A percentile compares a stretch with the other conserved stretches of the same genome.
Evolutionary conservation across 2,329 filamentous ascomycete species (phyloP).

Genomic region (Diaporthe sp.): DNA sequence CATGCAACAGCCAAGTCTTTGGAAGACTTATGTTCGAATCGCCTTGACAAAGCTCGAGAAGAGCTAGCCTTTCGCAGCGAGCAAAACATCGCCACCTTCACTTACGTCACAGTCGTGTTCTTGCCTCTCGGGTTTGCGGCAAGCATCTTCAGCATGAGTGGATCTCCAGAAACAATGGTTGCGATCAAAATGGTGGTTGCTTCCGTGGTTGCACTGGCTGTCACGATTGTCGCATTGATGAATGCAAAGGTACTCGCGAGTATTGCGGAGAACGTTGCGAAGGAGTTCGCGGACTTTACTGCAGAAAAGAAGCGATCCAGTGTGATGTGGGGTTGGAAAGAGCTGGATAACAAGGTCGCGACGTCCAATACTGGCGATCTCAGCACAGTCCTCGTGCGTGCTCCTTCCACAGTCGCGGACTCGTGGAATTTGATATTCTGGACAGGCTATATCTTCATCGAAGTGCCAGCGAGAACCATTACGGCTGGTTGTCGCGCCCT

Average conservation of each 20-base stretch:
- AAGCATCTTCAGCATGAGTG: conserved; percentile 17
- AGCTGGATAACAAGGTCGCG: neutral
- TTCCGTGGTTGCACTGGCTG: neutral
- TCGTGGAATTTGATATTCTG: neutral
- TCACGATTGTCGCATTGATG: neutral
- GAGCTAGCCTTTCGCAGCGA: neutral
- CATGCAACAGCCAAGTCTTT: neutral
- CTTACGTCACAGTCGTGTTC: conserved; percentile 2
- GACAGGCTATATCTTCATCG: neutral
- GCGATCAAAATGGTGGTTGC: neutral
- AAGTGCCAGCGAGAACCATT: neutral
- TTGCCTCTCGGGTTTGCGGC: neutral
- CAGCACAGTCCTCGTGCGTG: too few species aligned
- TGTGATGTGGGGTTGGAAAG: neutral
- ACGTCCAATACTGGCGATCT: neutral
- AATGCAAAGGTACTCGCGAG: neutral
- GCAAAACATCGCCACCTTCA: neutral
- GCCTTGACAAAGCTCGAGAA: neutral
- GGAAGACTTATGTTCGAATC: neutral
- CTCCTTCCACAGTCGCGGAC: neutral
- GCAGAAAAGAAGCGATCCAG: neutral
- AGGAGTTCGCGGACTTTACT: neutral
- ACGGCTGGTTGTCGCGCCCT: neutral
- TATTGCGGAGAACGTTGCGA: neutral
- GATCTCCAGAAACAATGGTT: neutral